Percentiles rank a stretch among this genome's conserved stretches.
Evolutionary conservation across 306 rosid species (phyloP).

Genomic region (Citrullus amarus): DNA sequence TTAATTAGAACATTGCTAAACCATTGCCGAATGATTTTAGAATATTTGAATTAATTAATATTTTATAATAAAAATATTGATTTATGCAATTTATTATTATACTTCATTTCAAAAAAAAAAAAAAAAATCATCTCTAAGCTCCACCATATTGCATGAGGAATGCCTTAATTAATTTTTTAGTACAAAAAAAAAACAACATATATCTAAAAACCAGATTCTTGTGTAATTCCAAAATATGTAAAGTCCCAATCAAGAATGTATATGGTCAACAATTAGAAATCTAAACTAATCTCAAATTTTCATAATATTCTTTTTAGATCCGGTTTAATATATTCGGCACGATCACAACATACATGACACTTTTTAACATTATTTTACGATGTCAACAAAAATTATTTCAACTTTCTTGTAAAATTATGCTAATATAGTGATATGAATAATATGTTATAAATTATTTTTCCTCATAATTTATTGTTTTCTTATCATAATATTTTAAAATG

Average conservation of each 20-base stretch:
- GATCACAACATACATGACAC: neutral
- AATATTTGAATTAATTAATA: no score
- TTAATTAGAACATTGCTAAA: no score
- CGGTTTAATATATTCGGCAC: neutral
- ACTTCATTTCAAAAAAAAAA: neutral
- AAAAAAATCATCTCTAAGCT: neutral
- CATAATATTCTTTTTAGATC: neutral
- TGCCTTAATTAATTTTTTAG: neutral
- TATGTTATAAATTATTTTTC: neutral
- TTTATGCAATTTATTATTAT: neutral
- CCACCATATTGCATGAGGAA: neutral
- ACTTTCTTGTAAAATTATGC: neutral
- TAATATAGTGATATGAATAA: neutral
- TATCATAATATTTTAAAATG: neutral
- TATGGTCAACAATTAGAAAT: neutral
- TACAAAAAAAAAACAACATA: neutral
- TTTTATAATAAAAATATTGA: neutral
- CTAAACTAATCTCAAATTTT: neutral
- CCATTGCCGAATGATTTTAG: no score
- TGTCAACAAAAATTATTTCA: neutral
- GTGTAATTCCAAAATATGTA: neutral
- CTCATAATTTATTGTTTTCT: neutral
- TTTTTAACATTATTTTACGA: neutral
- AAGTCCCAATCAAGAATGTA: neutral
- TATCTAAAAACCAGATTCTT: neutral